Evolutionary conservation across 108 stramenopile species (phyloP).

Genomic region (Pseudonitzschia delicatissima): DNA sequence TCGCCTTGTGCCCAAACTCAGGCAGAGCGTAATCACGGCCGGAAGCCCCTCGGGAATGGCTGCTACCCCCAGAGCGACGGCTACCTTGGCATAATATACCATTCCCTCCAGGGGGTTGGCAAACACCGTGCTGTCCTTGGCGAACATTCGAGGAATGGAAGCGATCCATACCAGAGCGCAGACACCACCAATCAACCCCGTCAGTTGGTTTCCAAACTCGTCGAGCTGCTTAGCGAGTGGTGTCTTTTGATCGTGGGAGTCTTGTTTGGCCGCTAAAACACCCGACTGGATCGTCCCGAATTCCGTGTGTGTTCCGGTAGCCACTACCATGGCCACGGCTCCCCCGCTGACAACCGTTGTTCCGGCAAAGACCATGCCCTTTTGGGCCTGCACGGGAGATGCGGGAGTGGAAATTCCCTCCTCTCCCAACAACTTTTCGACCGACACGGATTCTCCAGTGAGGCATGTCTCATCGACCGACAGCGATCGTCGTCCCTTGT

Average conservation of each 20-base stretch:
- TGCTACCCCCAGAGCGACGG: conserved; percentile 97
- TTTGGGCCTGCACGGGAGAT: conserved; percentile 48
- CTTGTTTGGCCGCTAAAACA: conserved; percentile 68
- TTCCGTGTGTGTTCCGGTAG: conserved; percentile 93
- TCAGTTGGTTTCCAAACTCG: conserved; percentile 93
- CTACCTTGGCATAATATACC: conserved; percentile 96
- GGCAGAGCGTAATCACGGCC: conserved; percentile 94
- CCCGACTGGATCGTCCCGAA: conserved; percentile 93
- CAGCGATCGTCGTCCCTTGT: conserved; percentile 24
- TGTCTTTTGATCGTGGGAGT: conserved; percentile 65
- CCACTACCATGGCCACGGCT: conserved; percentile 86
- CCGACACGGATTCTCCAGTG: conserved; percentile 85
- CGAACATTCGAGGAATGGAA: conserved; percentile 81
- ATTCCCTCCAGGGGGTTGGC: conserved; percentile 67
- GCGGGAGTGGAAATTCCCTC: conserved; percentile 19
- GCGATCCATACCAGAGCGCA: conserved; percentile 90
- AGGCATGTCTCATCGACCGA: conserved; percentile 75
- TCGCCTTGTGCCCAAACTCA: conserved; percentile 90
- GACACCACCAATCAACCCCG: conserved; percentile 89
- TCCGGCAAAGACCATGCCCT: conserved; percentile 92
- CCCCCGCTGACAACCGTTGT: conserved; percentile 91
- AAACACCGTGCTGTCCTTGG: conserved; percentile 66
- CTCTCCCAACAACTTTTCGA: conserved; percentile 60
- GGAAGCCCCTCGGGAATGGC: conserved; percentile 99
- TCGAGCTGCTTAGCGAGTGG: conserved; percentile 93